A percentile compares a stretch with the other conserved stretches of the same genome.
Conservation (phyloP, 768 basidiomycete genomes). For the Piloderma croceum region DNA sequence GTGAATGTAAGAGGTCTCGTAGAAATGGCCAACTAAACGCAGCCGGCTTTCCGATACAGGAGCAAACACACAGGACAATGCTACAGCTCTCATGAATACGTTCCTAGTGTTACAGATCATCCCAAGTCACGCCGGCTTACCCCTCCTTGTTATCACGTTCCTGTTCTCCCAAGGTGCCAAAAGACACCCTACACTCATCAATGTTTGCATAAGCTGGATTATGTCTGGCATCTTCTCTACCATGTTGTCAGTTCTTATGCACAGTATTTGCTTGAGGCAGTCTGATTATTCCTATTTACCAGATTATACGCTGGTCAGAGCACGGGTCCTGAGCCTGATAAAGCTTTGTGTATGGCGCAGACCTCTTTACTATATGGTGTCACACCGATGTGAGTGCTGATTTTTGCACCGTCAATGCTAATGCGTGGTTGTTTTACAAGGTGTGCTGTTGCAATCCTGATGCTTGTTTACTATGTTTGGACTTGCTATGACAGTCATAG, state of each 20-base stretch:
- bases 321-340: conserved; percentile 40
- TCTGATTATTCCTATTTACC: not conserved
- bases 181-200: conserved; percentile 41
- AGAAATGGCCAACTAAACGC: too few relatives aligned
- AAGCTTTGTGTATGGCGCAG: conserved; percentile 39
- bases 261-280: not conserved
- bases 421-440: too few relatives aligned
- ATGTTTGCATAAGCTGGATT: conserved; percentile 44
- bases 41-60: too few relatives aligned
- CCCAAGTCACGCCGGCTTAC: conserved; percentile 40
- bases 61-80: conserved; percentile 17
- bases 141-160: conserved; percentile 40
- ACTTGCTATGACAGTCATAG: too few relatives aligned
- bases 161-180: conserved; percentile 33
- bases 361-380: conserved; percentile 44
- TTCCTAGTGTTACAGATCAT: conserved; percentile 45
- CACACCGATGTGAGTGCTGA: conserved; percentile 44
- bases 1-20: too few relatives aligned
- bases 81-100: conserved; percentile 26
- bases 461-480: too few relatives aligned
- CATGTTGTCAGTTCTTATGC: conserved; percentile 32
- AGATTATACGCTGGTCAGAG: conserved; percentile 39
- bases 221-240: conserved; percentile 38
- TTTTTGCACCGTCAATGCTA: too few relatives aligned
- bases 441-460: too few relatives aligned